A percentile compares a stretch with the other conserved stretches of the same genome.
These are phyloP conservation scores for Floccularia luteovirens DNA, from an alignment of 768 basidiomycete species.

Conservation along the genomic window DNA sequence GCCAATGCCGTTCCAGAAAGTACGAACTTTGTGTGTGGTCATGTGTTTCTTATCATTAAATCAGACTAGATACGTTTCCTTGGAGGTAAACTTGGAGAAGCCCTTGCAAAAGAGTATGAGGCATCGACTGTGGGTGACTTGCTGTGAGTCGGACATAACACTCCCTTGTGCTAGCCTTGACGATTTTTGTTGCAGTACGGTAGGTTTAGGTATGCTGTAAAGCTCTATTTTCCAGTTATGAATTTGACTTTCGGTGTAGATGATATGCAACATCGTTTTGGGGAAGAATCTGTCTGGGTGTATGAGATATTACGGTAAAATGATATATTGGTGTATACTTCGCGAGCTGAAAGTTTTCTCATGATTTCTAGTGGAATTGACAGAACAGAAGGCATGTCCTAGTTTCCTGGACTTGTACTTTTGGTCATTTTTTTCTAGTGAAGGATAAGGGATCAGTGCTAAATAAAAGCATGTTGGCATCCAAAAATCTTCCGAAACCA, in stretches of 20 bases:
- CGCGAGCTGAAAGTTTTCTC: background rate
- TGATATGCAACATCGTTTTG: constrained; percentile 75
- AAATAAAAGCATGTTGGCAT: constrained; percentile 90
- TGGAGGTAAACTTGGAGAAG: constrained; percentile 89
- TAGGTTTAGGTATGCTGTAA: constrained; percentile 48
- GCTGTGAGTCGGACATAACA: constrained; percentile 49
- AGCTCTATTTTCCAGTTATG: background rate
- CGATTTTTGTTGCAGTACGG: constrained; percentile 27
- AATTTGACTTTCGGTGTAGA: constrained; percentile 29
- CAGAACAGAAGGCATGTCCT: constrained; percentile 64
- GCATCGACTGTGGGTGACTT: constrained; percentile 88
- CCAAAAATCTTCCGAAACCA: constrained; percentile 86
- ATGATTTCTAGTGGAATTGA: constrained; percentile 65
- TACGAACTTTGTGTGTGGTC: constrained; percentile 13
- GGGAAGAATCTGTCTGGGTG: constrained; percentile 83
- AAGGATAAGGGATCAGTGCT: constrained; percentile 68
- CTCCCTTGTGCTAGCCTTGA: background rate
- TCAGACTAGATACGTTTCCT: constrained; percentile 75
- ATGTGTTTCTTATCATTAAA: background rate
- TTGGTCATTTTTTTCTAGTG: constrained; percentile 36
- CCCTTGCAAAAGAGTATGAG: constrained; percentile 82
- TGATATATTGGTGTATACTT: too few relatives aligned
- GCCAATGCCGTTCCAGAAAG: constrained; percentile 87
- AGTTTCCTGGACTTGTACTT: background rate
- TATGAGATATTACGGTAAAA: constrained; percentile 79